These are phyloP conservation scores for Aspergillus ustus DNA, from an alignment of 2,329 filamentous ascomycete species.

Conservation along the genomic window DNA sequence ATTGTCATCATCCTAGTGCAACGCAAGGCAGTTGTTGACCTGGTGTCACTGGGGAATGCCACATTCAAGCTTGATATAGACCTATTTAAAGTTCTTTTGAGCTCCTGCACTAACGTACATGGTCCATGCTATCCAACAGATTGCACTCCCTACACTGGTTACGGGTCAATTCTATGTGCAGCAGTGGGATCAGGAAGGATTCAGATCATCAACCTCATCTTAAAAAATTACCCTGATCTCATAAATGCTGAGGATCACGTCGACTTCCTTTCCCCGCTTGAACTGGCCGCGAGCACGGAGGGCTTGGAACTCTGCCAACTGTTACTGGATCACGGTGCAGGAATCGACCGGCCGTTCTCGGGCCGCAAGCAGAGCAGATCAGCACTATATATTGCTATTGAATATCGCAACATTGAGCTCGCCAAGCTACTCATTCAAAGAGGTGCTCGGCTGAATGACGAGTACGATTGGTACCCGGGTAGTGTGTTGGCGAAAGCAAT, in stretches of 20 bases:
- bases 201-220: neutral
- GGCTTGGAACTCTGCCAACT: neutral
- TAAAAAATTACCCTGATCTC: neutral
- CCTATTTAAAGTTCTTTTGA: neutral
- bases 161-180: neutral
- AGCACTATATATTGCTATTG: no score
- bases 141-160: neutral
- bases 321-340: neutral
- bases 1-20: neutral
- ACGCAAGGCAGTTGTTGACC: neutral
- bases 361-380: neutral
- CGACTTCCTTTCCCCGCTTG: neutral
- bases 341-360: neutral
- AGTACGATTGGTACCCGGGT: neutral
- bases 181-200: neutral
- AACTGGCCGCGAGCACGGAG: neutral
- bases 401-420: no score
- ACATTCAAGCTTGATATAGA: neutral
- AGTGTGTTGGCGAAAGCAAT: neutral
- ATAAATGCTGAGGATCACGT: neutral
- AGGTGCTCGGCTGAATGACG: neutral
- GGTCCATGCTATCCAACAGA: neutral
- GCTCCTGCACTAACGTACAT: neutral
- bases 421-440: accelerated
- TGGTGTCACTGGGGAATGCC: neutral